Evolutionary conservation across 139 green algal genomes (phyloP).

Genomic region (Eudorina sp.): DNA sequence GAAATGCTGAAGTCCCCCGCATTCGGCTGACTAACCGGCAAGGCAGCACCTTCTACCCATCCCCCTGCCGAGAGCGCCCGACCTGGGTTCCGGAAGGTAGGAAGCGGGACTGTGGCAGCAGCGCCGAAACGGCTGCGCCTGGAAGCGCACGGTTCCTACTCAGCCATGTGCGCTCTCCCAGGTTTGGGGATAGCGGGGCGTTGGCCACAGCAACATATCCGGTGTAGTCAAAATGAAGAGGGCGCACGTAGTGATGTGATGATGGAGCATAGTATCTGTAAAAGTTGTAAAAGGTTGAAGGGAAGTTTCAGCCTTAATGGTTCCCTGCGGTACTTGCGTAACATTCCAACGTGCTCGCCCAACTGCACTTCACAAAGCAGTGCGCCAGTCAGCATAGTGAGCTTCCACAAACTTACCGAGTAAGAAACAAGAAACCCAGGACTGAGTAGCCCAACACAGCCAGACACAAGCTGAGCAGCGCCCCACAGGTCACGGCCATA

Average conservation of each 20-base stretch:
- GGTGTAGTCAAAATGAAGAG: slow-evolving; percentile 47
- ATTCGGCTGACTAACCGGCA: too few species aligned
- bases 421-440: slow-evolving; percentile 21
- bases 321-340: neutral
- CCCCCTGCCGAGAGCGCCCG: too few species aligned
- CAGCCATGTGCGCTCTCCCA: neutral
- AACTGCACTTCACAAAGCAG: neutral
- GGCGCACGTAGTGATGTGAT: neutral
- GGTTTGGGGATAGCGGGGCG: slow-evolving; percentile 5
- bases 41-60: too few species aligned
- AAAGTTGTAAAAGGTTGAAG: neutral
- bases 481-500: neutral
- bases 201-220: slow-evolving; percentile 3
- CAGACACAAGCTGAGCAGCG: neutral
- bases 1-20: too few species aligned
- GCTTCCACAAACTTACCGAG: neutral
- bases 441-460: neutral
- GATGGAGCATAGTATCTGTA: slow-evolving; percentile 24
- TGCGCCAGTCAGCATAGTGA: neutral
- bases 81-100: slow-evolving; percentile 17
- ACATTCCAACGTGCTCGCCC: neutral
- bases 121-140: neutral
- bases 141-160: neutral
- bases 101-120: slow-evolving; percentile 1
- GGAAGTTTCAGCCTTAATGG: too few species aligned